Conservation (phyloP, 768 basidiomycete species). For the Podaxis sp. region DNA sequence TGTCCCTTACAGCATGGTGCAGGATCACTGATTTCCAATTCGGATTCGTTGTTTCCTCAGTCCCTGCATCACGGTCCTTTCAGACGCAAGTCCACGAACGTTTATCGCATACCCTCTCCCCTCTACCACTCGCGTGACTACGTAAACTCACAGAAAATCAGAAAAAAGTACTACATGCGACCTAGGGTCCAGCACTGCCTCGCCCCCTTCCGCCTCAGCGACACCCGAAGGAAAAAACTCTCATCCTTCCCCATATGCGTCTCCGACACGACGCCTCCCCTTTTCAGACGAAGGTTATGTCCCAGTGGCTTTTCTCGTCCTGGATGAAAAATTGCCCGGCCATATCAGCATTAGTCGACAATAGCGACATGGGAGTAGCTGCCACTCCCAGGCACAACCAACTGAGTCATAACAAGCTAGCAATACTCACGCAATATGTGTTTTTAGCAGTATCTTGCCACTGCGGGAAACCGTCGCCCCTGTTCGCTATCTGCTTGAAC, state of each 20-base stretch:
- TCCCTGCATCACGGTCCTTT: neutral
- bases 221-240: neutral
- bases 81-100: neutral
- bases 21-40: neutral
- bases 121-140: neutral
- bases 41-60: neutral
- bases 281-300: neutral
- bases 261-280: neutral
- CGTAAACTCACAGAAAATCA: neutral
- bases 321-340: neutral
- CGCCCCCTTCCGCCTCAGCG: neutral
- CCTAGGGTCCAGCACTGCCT: neutral
- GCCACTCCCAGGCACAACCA: neutral
- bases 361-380: neutral
- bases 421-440: neutral
- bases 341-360: neutral
- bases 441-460: neutral
- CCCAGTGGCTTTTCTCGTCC: neutral
- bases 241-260: neutral
- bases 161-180: neutral
- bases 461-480: neutral
- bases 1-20: neutral
- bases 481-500: neutral
- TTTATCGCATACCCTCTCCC: neutral
- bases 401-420: neutral